Evolutionary conservation across 495 filamentous ascomycete genomes (phyloP), one percentile per base, ranked within the genome.

Genomic region (Pseudevernia furfuracea): DNA sequence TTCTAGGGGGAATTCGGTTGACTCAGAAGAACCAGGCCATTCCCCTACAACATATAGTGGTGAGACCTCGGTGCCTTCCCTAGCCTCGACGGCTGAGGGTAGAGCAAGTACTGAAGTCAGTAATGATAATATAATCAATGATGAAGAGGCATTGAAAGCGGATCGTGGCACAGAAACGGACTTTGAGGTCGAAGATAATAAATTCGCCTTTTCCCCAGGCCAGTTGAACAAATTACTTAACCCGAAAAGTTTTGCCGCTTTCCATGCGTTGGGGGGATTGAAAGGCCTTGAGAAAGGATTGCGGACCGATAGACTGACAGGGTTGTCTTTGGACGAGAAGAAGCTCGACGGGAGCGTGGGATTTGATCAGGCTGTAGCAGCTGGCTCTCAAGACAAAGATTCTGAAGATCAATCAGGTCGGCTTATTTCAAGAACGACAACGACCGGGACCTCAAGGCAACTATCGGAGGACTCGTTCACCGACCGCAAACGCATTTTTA

Each of bases 181-280:
- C 67, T 96, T 93, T 68, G 65, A 84, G 39, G 86, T 91, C 17
- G 79, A 84, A 32, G 80, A 92, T 63, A 95, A 95, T 72, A 84
- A 79, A 46, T 95, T 95, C 64, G 91, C 89, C 1, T 94, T 91
- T 66, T 85, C 88, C 2, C 90, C 89, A 0, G 91, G 91, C 0
- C 90, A 93, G 58, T 70, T 96, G 68, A 84, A 81, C 60, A 95
- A 92, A 71, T 71, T 95, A 12, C 74, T 88, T 46, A 92, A 91
- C 62, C 91, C 91, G 1, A 96, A 96, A 76, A 92, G 80, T 66
- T 77, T 91, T 58, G 78, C 80, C 53, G 91, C 89, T 0, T 90
- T 95, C 65, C 83, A 85, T 67, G 90, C 90, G 0, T 70, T 96
- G 38, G 92, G 92, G 55, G 92, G 92, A 32, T 69, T 95, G 30